Evolutionary conservation across 306 rosid genomes (phyloP), one percentile per base, ranked within the genome.

Genomic region (Lathyrus sativus): DNA sequence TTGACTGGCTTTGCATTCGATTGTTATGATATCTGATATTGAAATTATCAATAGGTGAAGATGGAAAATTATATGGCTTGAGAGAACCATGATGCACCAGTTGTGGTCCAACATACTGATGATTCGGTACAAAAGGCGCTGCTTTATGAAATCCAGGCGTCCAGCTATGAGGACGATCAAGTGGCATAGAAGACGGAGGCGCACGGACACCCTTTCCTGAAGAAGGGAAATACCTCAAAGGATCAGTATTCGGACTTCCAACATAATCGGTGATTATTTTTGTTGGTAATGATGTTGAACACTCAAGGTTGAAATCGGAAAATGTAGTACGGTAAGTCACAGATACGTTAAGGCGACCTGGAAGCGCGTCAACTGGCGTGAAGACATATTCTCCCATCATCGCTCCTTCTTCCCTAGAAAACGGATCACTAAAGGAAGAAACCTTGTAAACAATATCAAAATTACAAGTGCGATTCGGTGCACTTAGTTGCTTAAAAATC

Each of bases 231-330:
- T 53, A 82, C 75, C 89, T 88, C 83, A 85, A 12, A 53, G 89
- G 96, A 41, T 91, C 90, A 19, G 95, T 81, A 58, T 64, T 80
- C 66, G 96, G 96, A 51, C 95, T 88, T 67, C 96, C 97, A 71
- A 91, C 96, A 85, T 91, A 91, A 77, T 91, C 95, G 33, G 85
- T 62, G 8, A 89, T 91, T 71, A 91, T 87, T 80, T 53, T 82
- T 11, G 96, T 81, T 31, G 88, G 86, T 74, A 85, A 64, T 39
- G 91, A 62, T 39, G 82, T 33, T 68, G 89, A 83, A 65, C 84
- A 81, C 85, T 85, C 86, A 11, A 89, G 89, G 80, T 81, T 87
- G 55, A 87, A 86, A 76, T 87, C 90, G 22, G 87, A 82, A 6
- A 91, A 76, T 0, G 59, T 68, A 42, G 83, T 59, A 9, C 85